Percentiles rank a stretch among this genome's conserved stretches.
These are phyloP conservation scores for Lactifluus subvellereus DNA, from an alignment of 768 basidiomycete species.

Conservation along the genomic window DNA sequence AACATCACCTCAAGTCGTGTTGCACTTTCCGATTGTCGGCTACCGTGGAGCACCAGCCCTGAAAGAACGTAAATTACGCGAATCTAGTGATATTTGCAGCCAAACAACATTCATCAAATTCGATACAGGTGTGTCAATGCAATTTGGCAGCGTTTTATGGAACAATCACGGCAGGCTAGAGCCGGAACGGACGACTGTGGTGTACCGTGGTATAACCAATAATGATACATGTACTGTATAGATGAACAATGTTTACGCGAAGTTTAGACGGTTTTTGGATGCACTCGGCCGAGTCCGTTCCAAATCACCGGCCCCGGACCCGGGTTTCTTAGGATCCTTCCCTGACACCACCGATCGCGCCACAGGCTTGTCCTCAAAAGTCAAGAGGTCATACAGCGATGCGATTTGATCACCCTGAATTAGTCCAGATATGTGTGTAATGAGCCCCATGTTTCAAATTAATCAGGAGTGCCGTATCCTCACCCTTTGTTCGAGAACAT, in stretches of 20 bases:
- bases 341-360: conserved; percentile 23
- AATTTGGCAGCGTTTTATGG: neutral
- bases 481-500: conserved; percentile 89
- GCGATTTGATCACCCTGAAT: conserved; percentile 88
- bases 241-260: conserved; percentile 12
- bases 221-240: conserved; percentile 1
- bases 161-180: neutral
- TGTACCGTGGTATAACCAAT: neutral
- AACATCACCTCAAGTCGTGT: too few species aligned
- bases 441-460: conserved; percentile 10
- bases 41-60: neutral
- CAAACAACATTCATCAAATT: neutral
- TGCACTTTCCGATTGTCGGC: neutral
- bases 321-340: conserved; percentile 9
- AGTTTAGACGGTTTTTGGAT: conserved; percentile 15
- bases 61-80: neutral
- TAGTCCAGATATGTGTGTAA: conserved; percentile 18
- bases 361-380: conserved; percentile 62
- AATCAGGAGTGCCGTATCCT: neutral
- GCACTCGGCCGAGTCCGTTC: conserved; percentile 3
- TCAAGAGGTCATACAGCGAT: conserved; percentile 78
- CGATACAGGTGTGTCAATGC: neutral
- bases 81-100: neutral
- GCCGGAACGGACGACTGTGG: neutral
- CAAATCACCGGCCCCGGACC: neutral